These are phyloP conservation scores for Verticillium klebahnii DNA, from an alignment of 2,329 filamentous ascomycete genomes.

Conservation along the genomic window DNA sequence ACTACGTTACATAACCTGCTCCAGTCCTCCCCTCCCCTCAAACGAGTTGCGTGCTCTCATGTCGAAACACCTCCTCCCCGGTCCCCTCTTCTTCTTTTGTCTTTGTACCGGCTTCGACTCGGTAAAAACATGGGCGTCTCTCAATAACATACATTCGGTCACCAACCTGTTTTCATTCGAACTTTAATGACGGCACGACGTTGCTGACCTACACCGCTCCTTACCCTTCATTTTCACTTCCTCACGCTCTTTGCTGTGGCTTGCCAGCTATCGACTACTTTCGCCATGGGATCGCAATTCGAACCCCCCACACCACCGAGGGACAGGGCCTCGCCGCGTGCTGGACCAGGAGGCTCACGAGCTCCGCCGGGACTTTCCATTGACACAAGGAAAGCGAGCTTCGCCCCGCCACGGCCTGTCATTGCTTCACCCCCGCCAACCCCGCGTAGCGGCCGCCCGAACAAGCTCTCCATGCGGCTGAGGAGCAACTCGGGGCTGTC, in stretches of 20 bases:
- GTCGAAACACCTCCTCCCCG: not conserved
- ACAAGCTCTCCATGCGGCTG: slow-evolving; percentile 22
- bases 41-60: not conserved
- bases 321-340: not conserved
- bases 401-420: not conserved
- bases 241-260: not conserved
- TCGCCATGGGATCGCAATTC: not conserved
- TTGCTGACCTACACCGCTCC: not conserved
- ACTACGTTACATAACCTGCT: not conserved
- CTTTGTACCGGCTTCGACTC: not conserved
- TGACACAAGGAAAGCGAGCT: not conserved
- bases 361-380: not conserved
- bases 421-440: slow-evolving; percentile 20
- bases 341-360: not conserved
- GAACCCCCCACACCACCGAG: not conserved
- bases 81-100: not conserved
- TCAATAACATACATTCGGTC: not conserved
- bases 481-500: slow-evolving; percentile 43
- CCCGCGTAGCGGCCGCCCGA: slow-evolving; percentile 12
- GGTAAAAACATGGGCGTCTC: not conserved
- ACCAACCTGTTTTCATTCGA: not conserved
- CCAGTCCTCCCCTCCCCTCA: not conserved
- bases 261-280: not conserved
- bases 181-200: not conserved
- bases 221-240: not conserved